Base-by-base conservation (phyloP, 495 filamentous ascomycete species). In the Aspergillus indologenus region DNA sequence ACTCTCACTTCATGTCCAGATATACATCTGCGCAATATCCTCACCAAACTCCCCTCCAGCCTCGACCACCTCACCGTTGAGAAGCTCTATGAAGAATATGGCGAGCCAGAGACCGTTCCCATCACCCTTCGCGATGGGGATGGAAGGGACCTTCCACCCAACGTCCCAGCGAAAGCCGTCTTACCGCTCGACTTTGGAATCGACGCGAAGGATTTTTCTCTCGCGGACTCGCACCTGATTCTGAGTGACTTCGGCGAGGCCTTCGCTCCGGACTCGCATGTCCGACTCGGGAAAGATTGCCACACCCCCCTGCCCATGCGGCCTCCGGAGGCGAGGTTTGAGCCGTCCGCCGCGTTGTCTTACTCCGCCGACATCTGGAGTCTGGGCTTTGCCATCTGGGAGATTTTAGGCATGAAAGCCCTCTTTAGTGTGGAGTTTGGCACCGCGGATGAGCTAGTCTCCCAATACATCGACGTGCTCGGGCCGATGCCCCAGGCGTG, bases 291-390 rank as follows among this genome's bases (percentile, higher is more conserved):
- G 9, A 11, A 63, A 61, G 65, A 76, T 61, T 72, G 67, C 56
- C 66, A 72, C 29, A 69, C 65, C 7, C 72, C 73, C 34, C 52
- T 29, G 0, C 59, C 69, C 0, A 50, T 63, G 5, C 69, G 66
- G 31, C 34, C 72, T 18, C 73, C 73, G 61, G 75, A 77, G 62
- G 65, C 68, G 34, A 50, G 49, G 40, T 72, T 76, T 43, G 60
- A 72, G 59, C 49, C 69, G 1, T 22, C 67, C 14, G 18, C 47
- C 1, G 65, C 70, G 9, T 67, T 72, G 5, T 24, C 59, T 20
- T 75, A 66, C 61, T 46, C 73, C 9, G 49, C 67, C 11, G 73
- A 76, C 51, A 72, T 76, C 22, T 76, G 67, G 71, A 73, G 74
- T 57, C 53, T 76, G 9, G 71, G 67, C 23, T 62, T 57, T 4